Evolutionary conservation across 73 alveolate species (phyloP).

Genomic region (Durusdinium trenchii): DNA sequence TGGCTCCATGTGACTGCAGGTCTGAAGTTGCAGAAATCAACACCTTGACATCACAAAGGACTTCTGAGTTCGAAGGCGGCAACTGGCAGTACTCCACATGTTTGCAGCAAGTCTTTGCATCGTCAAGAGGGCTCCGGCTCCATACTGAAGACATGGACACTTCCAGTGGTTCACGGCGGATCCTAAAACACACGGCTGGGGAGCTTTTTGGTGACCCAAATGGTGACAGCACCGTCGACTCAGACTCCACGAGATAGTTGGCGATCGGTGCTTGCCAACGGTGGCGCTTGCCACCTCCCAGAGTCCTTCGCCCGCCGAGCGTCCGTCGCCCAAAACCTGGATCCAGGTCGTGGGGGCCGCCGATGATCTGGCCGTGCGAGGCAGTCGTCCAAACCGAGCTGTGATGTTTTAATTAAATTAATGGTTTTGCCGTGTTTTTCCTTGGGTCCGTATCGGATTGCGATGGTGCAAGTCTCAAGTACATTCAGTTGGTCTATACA

Average conservation of each 20-base stretch:
- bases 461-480: neutral
- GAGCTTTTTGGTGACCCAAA: neutral
- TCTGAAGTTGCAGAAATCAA: too few species aligned
- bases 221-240: neutral
- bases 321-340: conserved; percentile 40
- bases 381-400: neutral
- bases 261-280: neutral
- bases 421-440: neutral
- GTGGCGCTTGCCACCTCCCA: neutral
- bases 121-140: neutral
- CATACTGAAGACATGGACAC: neutral
- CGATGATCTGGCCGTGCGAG: conserved; percentile 1
- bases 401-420: neutral
- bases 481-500: neutral
- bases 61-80: too few species aligned
- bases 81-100: too few species aligned
- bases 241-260: neutral
- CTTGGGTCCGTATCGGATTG: neutral
- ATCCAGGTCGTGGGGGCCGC: conserved; percentile 70
- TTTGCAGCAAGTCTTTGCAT: too few species aligned
- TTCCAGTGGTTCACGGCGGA: neutral
- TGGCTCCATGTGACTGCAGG: too few species aligned
- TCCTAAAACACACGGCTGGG: neutral
- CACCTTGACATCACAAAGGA: too few species aligned
- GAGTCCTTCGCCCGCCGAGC: neutral